A percentile compares a stretch with the other conserved stretches of the same genome.
phyloP scores from a whole-genome alignment of 1,139 yeast species.

The Suhomyces wounanorum region DNA sequence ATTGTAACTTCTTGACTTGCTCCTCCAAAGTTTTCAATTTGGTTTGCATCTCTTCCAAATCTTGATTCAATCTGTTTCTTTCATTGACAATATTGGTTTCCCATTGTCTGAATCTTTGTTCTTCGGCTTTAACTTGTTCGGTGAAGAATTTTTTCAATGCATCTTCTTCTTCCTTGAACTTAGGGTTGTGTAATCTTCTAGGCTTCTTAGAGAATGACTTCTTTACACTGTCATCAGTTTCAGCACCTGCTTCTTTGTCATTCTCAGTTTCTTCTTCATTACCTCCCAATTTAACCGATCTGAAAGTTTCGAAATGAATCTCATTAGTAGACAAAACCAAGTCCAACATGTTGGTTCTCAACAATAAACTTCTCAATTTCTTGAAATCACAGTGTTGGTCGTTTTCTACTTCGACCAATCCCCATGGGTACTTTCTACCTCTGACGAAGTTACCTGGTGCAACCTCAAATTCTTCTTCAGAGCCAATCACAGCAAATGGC shows the following conservation, averaged over 20 bases:
- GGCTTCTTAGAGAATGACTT: conserved; percentile 45
- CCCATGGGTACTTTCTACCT: conserved; percentile 98
- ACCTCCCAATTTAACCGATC: conserved; percentile 76
- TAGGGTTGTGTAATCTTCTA: conserved; percentile 74
- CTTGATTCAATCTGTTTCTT: conserved; percentile 91
- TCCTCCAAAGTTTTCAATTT: conserved; percentile 73
- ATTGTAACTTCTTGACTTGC: conserved; percentile 67
- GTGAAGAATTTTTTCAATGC: conserved; percentile 92
- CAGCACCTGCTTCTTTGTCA: conserved; percentile 30
- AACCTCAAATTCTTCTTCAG: conserved; percentile 81
- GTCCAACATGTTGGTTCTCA: conserved; percentile 94
- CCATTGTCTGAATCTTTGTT: conserved; percentile 97
- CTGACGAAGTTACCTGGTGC: conserved; percentile 74
- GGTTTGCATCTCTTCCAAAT: conserved; percentile 82
- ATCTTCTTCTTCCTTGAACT: conserved; percentile 94
- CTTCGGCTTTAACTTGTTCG: conserved; percentile 97
- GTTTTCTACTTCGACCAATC: conserved; percentile 94
- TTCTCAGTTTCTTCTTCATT: conserved; percentile 42
- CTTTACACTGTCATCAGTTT: conserved; percentile 38
- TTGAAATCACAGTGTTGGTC: conserved; percentile 95
- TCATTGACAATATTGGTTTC: conserved; percentile 94
- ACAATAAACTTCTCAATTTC: conserved; percentile 80
- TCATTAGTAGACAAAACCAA: conserved; percentile 88
- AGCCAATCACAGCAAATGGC: conserved; percentile 94
- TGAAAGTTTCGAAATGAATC: conserved; percentile 84